Percentiles rank a stretch among this genome's conserved stretches.
These are phyloP conservation scores for Luffa aegyptiaca DNA, from an alignment of 306 rosid genomes.

Conservation along the genomic window DNA sequence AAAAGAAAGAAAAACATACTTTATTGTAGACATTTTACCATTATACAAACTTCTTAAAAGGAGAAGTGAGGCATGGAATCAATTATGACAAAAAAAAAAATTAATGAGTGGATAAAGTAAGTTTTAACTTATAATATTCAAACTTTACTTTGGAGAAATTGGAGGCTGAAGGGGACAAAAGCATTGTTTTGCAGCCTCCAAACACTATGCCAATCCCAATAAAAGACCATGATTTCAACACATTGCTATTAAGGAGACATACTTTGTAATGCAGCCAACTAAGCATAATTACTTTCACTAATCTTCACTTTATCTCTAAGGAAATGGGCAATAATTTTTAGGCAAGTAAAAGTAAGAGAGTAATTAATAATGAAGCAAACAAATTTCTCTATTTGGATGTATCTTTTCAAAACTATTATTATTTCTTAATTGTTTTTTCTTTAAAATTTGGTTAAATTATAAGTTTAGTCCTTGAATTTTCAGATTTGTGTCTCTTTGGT, in stretches of 20 bases:
- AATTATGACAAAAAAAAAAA: not conserved
- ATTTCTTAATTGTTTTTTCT: too few relatives aligned
- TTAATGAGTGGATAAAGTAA: not conserved
- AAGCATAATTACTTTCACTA: conserved; percentile 2
- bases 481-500: too few relatives aligned
- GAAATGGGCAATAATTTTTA: not conserved
- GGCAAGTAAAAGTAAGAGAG: not conserved
- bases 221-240: not conserved
- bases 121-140: not conserved
- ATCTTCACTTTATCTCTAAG: not conserved
- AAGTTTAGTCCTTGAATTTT: too few relatives aligned
- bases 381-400: not conserved
- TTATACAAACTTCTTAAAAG: not conserved
- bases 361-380: not conserved
- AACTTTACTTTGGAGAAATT: not conserved
- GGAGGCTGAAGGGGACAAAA: not conserved
- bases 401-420: not conserved
- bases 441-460: too few relatives aligned
- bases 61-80: not conserved
- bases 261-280: not conserved
- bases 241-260: not conserved
- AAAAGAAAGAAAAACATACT: not conserved
- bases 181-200: not conserved
- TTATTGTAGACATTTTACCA: not conserved
- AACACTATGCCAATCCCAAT: not conserved